Conservation (phyloP, 2,329 filamentous ascomycete genomes). For the Alternaria burnsii region DNA sequence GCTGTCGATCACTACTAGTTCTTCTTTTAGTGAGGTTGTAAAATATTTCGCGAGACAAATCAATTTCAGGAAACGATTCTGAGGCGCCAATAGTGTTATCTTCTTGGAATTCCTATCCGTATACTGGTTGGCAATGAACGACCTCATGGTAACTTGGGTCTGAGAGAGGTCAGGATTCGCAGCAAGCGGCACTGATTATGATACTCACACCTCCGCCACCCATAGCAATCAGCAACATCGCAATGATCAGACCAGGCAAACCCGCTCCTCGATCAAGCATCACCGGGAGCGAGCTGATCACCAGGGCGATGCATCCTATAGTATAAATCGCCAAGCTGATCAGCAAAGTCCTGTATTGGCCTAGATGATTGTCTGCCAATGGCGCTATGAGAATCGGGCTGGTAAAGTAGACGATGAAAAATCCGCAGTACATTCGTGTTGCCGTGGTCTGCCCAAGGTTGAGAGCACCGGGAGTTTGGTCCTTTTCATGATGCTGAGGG, state of each 20-base stretch:
- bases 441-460: conserved; percentile 51
- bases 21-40: conserved; percentile 32
- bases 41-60: background rate
- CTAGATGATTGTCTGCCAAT: conserved; percentile 52
- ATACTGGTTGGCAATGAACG: conserved; percentile 52
- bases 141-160: conserved; percentile 46
- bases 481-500: conserved; percentile 26
- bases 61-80: background rate
- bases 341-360: conserved; percentile 50
- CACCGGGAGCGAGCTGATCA: conserved; percentile 30
- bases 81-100: conserved; percentile 9
- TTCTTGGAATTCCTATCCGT: conserved; percentile 29
- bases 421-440: conserved; percentile 64
- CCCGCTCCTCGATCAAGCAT: conserved; percentile 34
- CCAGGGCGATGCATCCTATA: conserved; percentile 33
- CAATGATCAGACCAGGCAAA: conserved; percentile 35
- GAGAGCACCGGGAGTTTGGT: conserved; percentile 47
- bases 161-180: background rate
- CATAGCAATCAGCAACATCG: conserved; percentile 51
- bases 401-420: conserved; percentile 62
- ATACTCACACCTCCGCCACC: conserved; percentile 46
- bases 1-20: conserved; percentile 46
- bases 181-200: background rate
- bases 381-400: conserved; percentile 48
- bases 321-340: conserved; percentile 42